Base-by-base conservation (phyloP, 2,329 filamentous ascomycete genomes). In the Alternaria gansuensis region DNA sequence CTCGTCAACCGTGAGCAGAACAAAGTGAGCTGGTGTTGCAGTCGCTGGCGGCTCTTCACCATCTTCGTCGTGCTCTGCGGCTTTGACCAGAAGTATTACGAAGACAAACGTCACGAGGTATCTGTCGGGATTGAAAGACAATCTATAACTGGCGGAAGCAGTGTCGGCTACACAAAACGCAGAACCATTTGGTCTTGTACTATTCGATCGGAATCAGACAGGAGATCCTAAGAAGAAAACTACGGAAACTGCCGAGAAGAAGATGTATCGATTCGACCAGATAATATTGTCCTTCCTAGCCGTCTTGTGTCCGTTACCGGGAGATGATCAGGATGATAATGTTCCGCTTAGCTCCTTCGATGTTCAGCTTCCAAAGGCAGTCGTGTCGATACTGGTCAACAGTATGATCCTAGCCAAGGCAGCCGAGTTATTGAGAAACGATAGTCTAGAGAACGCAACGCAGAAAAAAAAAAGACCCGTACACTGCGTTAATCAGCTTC, bases 381-480 rank as follows among this genome's bases (percentile, higher is more conserved):
- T 79, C 3, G 49, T 49, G 44, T 67, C 71, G 3, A 73, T 79
- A 65, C 63, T 80, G 5, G 62, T 69, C 9, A 61, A 74, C 10
- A 74, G 72, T 48, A 71, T 75, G 14, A 60, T 80, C 14, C 58
- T 79, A 9, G 73, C 78, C 44, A 72, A 71, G 28, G 64, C 68
- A 3, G 77, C 75, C 3, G 73, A 79, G 29, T 62, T 80, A 13
- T 59, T 81, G 10, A 67, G 76, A n/a, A 79, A 79, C 54, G 78
- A 79, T 55, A 75, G 75, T 11, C 54, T 80, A 11, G 74, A 76
- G 9, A 71, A 81, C 50, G 67, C 74, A 14, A 70, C 67, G 5
- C 68, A 66, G 43, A 66, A 75, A 39, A 56, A 56, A 54, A 21
- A 59, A 54, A 21, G 58, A 57, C 2, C 59, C 82, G 1, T 81